Evolutionary conservation across 805 yeast species (phyloP), one percentile per base, ranked within the genome.

Genomic region (Gaillardinia entomophila): DNA sequence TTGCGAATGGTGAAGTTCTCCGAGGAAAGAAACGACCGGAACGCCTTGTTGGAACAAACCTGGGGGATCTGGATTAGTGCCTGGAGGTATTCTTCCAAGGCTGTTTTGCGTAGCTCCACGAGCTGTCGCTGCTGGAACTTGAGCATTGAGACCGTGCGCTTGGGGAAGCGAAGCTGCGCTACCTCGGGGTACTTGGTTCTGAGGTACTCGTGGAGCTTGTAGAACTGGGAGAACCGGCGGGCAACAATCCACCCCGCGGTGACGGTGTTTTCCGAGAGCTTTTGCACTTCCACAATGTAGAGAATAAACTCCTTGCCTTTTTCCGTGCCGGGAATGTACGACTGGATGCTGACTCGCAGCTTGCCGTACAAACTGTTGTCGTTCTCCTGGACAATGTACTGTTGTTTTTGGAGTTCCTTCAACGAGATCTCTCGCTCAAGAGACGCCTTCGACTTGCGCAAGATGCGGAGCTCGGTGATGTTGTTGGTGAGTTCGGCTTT

Each of bases 161-260:
- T 79, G 27, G 88, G 80, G 56, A 75, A 73, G 29, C 63, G 70
- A 12, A 81, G 45, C 2, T 51, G 52, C 4, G 62, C 55, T 2
- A 81, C 77, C 28, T 57, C 62, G 0, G 77, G 70, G 43, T 77
- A 80, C 27, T 57, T 62, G 2, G 55, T 53, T 35, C 68, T 74
- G 43, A 89, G 57, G 40, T 82, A 77, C 38, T 75, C 76, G 49
- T 89, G 78, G 22, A 89, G 62, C 40, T 71, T 74, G 55, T 69
- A 78, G 53, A 89, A 89, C 49, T 90, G 96, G 45, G 84, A 84
- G 49, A 79, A 89, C 36, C 97, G 65, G 43, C 96, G 62, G 0
- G 95, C 90, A n/a, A 88, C 83, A 33, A 85, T 77, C 97, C 97
- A 90, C 0, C 86, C 82, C 0, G 89, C 86, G 2, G 74, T 63